Evolutionary conservation across 805 yeast genomes (phyloP), one percentile per base, ranked within the genome.

Genomic region (Cyberlindnera euphorbiae): DNA sequence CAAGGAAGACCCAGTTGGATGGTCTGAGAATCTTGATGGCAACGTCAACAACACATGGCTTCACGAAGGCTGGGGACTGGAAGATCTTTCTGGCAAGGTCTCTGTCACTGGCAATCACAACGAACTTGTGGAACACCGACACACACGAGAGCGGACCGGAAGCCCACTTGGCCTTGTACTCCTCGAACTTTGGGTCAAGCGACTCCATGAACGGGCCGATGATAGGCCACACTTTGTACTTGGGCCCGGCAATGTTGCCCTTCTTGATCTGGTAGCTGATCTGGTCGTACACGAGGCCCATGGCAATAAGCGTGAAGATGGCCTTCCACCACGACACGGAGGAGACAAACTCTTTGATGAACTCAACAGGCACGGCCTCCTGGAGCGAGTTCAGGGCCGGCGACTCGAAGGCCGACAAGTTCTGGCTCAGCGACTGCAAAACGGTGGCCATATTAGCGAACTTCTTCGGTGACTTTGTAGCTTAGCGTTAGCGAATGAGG

Each of bases 1-100:
- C 98, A 54, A 88, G 65, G 61, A 93, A 93, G 25, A 93, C 98
- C 98, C 98, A 93, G 69, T 90, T 93, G 30, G 90, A 72, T 31
- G 97, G 97, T 63, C 97, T 79, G 55, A 93, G 69, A 48, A 93
- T 86, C 64, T 93, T 93, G 45, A 80, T 72, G 15, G 98, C 98
- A 36, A 88, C 97, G 59, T 93, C 98, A 46, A 93, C 98, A 42
- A 93, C 96, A 67, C 98, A 93, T 6, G 98, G 98, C 62, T 88
- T 88, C 44, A 88, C 97, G 56, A 73, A 93, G 32, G 77, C 72
- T 26, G 96, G 95, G 14, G 95, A 78, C 55, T 77, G 80, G 52
- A 90, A 71, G 42, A 88, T 77, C 54, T 89, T 89, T 59, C 97
- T 77, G 21, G 96, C 83, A 43, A 89, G 68, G 50, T 88, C 96